Conservation (phyloP, 2,329 filamentous ascomycete genomes). For the Epichloe brachyelytri region DNA sequence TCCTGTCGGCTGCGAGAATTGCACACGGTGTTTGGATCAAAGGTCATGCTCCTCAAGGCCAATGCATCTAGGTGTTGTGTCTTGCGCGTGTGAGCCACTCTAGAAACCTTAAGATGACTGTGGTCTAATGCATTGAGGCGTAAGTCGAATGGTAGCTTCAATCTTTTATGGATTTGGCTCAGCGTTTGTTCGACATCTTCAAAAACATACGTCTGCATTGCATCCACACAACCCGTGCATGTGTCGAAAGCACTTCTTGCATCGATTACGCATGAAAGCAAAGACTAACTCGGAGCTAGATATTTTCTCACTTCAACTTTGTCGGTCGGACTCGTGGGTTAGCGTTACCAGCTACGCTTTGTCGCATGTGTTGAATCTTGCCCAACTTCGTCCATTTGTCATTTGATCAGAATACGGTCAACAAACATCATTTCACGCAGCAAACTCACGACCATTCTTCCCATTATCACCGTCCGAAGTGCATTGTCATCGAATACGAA, state of each 20-base stretch:
- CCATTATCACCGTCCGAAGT: conserved; percentile 3
- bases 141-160: neutral
- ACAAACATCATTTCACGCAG: neutral
- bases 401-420: neutral
- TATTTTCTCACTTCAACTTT: neutral
- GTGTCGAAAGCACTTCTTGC: neutral
- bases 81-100: neutral
- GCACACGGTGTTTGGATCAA: neutral
- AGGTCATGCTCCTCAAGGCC: neutral
- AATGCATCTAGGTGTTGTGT: neutral
- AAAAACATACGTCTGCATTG: neutral
- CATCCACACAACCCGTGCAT: neutral
- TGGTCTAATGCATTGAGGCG: no score
- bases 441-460: neutral
- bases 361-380: neutral
- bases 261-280: neutral
- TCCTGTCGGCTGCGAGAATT: neutral
- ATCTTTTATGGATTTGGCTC: neutral
- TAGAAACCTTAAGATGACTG: neutral
- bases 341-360: neutral
- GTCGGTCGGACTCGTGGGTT: neutral
- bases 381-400: neutral
- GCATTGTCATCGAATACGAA: conserved; percentile 11
- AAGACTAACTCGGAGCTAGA: neutral
- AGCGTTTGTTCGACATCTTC: no score